A percentile compares a stretch with the other conserved stretches of the same genome.
phyloP scores from a whole-genome alignment of 2,329 filamentous ascomycete species.

The Penicillium digitatum region DNA sequence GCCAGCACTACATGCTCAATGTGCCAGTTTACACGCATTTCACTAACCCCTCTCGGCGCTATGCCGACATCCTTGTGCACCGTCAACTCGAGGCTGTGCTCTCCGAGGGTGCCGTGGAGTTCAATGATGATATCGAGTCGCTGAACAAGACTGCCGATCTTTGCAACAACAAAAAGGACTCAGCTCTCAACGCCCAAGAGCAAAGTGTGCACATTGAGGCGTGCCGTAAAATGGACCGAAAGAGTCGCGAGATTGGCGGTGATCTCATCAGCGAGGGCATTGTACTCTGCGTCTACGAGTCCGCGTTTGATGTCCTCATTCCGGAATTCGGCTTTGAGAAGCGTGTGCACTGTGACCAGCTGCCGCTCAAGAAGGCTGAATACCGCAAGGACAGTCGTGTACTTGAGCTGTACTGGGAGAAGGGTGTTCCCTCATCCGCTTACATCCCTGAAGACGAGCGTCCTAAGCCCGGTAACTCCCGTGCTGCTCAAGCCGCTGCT shows the following conservation, averaged over 20 bases:
- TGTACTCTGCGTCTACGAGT: conserved; percentile 95
- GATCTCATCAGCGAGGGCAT: conserved; percentile 95
- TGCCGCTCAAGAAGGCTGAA: conserved; percentile 97
- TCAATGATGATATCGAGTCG: conserved; percentile 80
- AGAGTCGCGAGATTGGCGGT: conserved; percentile 76
- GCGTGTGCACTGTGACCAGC: conserved; percentile 96
- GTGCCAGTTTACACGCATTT: conserved; percentile 95
- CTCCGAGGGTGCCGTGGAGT: conserved; percentile 76
- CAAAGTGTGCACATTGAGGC: conserved; percentile 98
- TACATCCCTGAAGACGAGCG: conserved; percentile 97
- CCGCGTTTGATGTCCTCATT: conserved; percentile 95
- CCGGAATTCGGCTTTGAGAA: conserved; percentile 99
- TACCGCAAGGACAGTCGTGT: conserved; percentile 95
- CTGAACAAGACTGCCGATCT: conserved; percentile 89
- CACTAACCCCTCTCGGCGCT: conserved; percentile 89
- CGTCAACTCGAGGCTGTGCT: conserved; percentile 86
- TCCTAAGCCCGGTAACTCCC: conserved; percentile 74
- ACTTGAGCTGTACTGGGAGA: conserved; percentile 98
- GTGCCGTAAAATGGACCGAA: conserved; percentile 92
- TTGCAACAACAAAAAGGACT: conserved; percentile 99
- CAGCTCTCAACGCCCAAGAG: conserved; percentile 92
- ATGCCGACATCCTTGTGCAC: conserved; percentile 91
- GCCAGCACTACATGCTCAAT: conserved; percentile 88
- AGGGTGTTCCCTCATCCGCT: conserved; percentile 91
- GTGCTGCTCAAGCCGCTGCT: conserved; percentile 69